Evolutionary conservation across 176 grass and related monocot species (phyloP), one percentile per base, ranked within the genome.

Genomic region (Avena insularis): DNA sequence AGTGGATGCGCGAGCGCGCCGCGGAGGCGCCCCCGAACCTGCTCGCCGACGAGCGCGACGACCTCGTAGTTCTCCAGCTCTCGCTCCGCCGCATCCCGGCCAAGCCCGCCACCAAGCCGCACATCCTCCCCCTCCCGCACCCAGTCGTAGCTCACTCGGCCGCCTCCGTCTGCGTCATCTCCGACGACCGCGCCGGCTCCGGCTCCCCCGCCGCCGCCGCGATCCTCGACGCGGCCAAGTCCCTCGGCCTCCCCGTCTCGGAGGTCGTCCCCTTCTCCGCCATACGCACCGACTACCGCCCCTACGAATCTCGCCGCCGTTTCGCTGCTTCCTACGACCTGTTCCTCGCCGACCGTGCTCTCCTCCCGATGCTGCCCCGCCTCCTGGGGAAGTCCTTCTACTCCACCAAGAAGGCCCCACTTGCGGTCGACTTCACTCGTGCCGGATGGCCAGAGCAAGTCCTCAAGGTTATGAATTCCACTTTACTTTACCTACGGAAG

Each of bases 361-460:
- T 98, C 40, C 72, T 98, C 47, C 93, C 90, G 23, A 81, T 95
- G 74, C 85, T 98, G 70, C 93, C 96, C 1, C 88, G 91, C 8
- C 86, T 98, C 71, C 84, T 98, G 20, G 93, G 93, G 4, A 95
- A 98, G 80, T 15, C 84, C 19, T 94, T 98, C 79, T 98, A 87
- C 89, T 87, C 89, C 80, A 91, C 75, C 71, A 94, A 92, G 90
- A 93, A 95, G 86, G 80, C 77, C 60, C 91, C 91, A 2, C 29
- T 93, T 10, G 59, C 86, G 6, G 38, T 95, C 21, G 85, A 93
- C 40, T 92, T 98, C 77, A 84, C 91, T 6, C 90, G 91, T 12
- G 35, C 61, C 13, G 88, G 91, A 15, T 98, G 95, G 95, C 91
- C 89, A 23, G 83, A 89, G 17, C 89, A 95, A 89, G 58, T 95